Percentiles rank a stretch among this genome's conserved stretches.
Evolutionary conservation across 768 basidiomycete species (phyloP).

Genomic region (Coprinopsis strossmayeri): DNA sequence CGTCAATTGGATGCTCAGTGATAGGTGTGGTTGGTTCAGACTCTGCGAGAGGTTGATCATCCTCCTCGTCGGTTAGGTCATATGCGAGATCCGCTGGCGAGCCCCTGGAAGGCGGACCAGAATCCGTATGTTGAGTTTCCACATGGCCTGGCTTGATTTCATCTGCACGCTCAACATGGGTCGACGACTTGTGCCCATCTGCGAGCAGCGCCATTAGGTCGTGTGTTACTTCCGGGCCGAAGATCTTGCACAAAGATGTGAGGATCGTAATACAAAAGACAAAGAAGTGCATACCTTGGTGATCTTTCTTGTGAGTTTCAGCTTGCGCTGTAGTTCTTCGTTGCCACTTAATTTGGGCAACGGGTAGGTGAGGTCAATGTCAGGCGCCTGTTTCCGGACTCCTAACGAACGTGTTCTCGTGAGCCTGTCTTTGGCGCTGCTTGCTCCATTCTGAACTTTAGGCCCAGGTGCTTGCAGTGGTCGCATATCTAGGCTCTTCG

Average conservation of each 20-base stretch:
- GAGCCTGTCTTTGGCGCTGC: not conserved
- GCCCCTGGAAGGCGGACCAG: not conserved
- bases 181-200: conserved; percentile 2
- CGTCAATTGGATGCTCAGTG: not conserved
- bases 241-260: conserved; percentile 27
- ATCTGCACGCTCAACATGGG: not conserved
- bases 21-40: not conserved
- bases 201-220: conserved; percentile 26
- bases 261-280: not conserved
- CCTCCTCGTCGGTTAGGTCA: conserved; percentile 3
- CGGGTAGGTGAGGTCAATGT: not conserved
- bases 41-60: not conserved
- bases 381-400: not conserved
- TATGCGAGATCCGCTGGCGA: not conserved
- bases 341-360: not conserved
- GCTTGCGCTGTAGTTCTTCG: conserved; percentile 7
- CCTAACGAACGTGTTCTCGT: conserved; percentile 1
- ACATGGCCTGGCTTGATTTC: too few relatives aligned
- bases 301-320: conserved; percentile 34
- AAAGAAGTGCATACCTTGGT: conserved; percentile 29
- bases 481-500: conserved; percentile 13
- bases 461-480: not conserved
- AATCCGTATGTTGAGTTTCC: too few relatives aligned
- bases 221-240: conserved; percentile 42
- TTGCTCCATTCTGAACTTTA: not conserved